These are phyloP conservation scores for Aschersonia sp. DNA, from an alignment of 2,329 filamentous ascomycete species.

Conservation along the genomic window DNA sequence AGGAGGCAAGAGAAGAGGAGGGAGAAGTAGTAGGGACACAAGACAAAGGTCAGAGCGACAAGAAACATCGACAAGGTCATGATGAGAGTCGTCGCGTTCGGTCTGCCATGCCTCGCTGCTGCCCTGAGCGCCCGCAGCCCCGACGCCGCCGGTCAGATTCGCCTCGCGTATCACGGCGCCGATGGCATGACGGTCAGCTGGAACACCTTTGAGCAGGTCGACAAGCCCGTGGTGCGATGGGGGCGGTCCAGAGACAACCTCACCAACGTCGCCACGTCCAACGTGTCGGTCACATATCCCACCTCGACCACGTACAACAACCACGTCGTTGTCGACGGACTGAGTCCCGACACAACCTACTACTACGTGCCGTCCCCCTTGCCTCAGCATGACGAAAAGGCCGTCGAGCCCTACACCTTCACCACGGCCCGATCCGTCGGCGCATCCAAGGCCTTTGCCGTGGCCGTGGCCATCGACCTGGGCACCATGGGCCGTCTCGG, in stretches of 20 bases:
- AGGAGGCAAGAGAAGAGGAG: too few species aligned
- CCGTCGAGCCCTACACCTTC: not conserved
- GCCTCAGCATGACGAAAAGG: not conserved
- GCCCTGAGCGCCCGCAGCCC: not conserved
- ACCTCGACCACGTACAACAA: slow-evolving; percentile 19
- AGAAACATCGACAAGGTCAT: not conserved
- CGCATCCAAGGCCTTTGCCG: slow-evolving; percentile 13
- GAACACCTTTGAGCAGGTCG: slow-evolving; percentile 17
- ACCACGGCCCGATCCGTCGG: not conserved
- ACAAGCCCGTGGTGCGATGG: slow-evolving; percentile 14
- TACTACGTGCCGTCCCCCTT: slow-evolving; percentile 1
- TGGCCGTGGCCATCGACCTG: slow-evolving; percentile 2
- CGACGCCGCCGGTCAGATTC: slow-evolving; percentile 1
- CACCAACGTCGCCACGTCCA: slow-evolving; percentile 9
- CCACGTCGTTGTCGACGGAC: slow-evolving; percentile 4
- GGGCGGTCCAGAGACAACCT: slow-evolving; percentile 11
- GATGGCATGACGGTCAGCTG: slow-evolving; percentile 13
- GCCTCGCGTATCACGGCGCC: not conserved
- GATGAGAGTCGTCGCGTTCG: not conserved
- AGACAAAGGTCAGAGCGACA: not conserved
- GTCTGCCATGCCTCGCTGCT: not conserved
- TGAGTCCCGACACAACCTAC: slow-evolving; percentile 1
- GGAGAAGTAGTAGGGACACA: too few species aligned
- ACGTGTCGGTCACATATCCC: slow-evolving; percentile 14
- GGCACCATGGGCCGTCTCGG: slow-evolving; percentile 6